phyloP scores from a whole-genome alignment of 2,329 filamentous ascomycete genomes.

The Ceratocystis colombiana region DNA sequence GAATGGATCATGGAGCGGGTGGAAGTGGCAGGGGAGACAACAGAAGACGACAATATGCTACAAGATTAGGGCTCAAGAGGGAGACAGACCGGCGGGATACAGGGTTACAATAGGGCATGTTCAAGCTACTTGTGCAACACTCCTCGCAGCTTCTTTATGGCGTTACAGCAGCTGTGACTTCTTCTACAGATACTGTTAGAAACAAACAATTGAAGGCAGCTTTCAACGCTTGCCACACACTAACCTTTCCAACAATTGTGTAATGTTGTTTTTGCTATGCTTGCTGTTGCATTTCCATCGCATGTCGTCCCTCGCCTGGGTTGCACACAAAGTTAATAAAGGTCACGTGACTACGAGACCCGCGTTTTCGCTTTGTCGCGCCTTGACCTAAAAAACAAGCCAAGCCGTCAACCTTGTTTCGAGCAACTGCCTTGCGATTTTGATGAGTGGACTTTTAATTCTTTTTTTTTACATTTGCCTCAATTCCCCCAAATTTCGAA shows the following conservation, averaged over 20 bases:
- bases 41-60: conserved; percentile 40
- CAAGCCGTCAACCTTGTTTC: background rate
- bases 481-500: background rate
- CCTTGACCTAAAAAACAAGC: background rate
- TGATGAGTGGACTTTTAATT: conserved; percentile 8
- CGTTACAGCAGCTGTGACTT: background rate
- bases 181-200: background rate
- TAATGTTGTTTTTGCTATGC: background rate
- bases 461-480: background rate
- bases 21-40: conserved; percentile 37
- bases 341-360: conserved; percentile 21
- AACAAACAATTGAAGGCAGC: background rate
- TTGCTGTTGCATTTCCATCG: background rate
- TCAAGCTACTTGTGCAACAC: background rate
- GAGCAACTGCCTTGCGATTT: conserved; percentile 3
- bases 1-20: conserved; percentile 42
- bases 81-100: background rate
- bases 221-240: no score
- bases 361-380: conserved; percentile 18
- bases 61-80: conserved; percentile 3
- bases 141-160: background rate
- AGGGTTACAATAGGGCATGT: conserved; percentile 1
- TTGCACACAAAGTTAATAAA: background rate
- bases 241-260: background rate
- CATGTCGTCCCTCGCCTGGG: background rate